Conservation (phyloP, 257 asterid genomes). For the Solanum appendiculatum region DNA sequence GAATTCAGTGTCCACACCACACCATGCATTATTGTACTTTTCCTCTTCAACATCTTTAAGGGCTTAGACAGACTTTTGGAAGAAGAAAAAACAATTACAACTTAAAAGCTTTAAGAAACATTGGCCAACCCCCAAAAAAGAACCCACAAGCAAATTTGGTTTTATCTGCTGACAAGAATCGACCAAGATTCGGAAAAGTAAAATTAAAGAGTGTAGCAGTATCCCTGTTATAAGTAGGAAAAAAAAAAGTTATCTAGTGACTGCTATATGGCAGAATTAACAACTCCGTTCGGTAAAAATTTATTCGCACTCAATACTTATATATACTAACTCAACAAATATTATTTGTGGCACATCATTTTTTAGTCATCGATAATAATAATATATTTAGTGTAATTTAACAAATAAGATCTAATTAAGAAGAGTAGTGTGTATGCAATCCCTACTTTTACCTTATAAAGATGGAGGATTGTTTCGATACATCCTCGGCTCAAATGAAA, state of each 20-base stretch:
- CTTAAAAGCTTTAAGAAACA: not conserved
- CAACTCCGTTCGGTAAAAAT: not conserved
- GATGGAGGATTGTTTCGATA: no score
- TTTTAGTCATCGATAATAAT: no score
- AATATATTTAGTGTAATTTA: no score
- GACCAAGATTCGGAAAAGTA: not conserved
- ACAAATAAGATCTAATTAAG: no score
- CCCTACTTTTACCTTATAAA: no score
- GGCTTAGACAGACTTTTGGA: not conserved
- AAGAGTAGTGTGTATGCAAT: no score
- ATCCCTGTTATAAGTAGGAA: not conserved
- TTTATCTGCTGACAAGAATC: not conserved
- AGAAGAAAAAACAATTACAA: not conserved
- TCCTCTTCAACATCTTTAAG: not conserved
- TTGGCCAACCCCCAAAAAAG: not conserved
- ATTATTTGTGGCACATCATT: no score
- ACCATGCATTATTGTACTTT: not conserved
- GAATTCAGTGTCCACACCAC: constrained; percentile 2
- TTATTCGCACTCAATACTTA: not conserved
- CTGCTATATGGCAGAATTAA: not conserved
- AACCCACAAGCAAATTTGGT: not conserved
- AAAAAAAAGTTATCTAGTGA: not conserved
- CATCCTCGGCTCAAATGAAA: rapidly evolving
- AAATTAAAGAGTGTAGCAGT: not conserved
- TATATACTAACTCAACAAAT: no score